These are phyloP conservation scores for Trifolium fragiferum DNA, from an alignment of 306 rosid genomes.

Conservation along the genomic window DNA sequence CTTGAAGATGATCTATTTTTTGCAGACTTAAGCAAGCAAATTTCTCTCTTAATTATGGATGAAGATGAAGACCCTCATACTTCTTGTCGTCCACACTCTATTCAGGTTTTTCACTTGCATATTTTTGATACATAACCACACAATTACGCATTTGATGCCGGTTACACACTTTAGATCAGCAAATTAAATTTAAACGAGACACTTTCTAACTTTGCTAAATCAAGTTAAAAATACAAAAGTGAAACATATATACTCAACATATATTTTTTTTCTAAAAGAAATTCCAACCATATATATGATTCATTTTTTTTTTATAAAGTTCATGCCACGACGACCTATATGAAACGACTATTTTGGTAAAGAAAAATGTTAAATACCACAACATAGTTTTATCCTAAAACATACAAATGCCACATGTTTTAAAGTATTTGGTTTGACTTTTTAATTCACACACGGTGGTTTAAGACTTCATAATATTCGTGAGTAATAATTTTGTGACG, in stretches of 20 bases:
- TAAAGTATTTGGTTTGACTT: too few relatives aligned
- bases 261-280: too few relatives aligned
- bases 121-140: background rate
- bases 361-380: background rate
- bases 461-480: too few relatives aligned
- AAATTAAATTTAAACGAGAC: background rate
- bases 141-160: background rate
- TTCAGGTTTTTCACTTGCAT: slow-evolving; percentile 51
- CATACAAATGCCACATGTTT: too few relatives aligned
- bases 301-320: too few relatives aligned
- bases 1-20: slow-evolving; percentile 74
- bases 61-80: slow-evolving; percentile 74
- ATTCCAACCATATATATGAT: too few relatives aligned
- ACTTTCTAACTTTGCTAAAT: background rate
- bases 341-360: too few relatives aligned
- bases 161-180: background rate
- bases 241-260: too few relatives aligned
- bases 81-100: slow-evolving; percentile 50
- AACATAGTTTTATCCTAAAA: too few relatives aligned
- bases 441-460: too few relatives aligned
- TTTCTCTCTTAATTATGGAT: slow-evolving; percentile 81
- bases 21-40: slow-evolving; percentile 84
- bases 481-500: too few relatives aligned
- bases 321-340: too few relatives aligned
- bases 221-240: background rate